A percentile compares a stretch with the other conserved stretches of the same genome.
Evolutionary conservation across 352 stramenopile species (phyloP).

Genomic region (Globisporangium emineosum): DNA sequence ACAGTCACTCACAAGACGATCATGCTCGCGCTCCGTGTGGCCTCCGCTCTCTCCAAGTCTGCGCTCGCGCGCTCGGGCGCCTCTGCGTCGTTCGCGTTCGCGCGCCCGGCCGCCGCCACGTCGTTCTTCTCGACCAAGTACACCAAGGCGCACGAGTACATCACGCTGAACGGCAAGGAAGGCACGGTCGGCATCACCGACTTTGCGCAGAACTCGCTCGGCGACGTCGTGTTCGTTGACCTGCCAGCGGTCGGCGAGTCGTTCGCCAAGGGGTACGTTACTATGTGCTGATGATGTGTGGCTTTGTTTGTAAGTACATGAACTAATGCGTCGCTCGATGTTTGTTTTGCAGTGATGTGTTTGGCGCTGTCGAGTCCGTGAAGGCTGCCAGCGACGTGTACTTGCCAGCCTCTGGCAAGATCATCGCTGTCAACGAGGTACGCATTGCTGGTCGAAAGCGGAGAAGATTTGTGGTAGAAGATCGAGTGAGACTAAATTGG

Average conservation of each 20-base stretch:
- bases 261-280: conserved; percentile 89
- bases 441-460: neutral
- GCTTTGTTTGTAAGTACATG: neutral
- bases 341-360: conserved; percentile 68
- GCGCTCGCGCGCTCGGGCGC: conserved; percentile 27
- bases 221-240: conserved; percentile 97
- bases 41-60: conserved; percentile 52
- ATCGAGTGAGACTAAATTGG: neutral
- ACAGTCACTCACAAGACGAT: neutral
- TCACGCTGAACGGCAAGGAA: conserved; percentile 72
- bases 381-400: conserved; percentile 99
- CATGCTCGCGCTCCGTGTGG: conserved; percentile 54
- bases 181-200: conserved; percentile 96
- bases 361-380: conserved; percentile 98
- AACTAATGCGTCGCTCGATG: neutral
- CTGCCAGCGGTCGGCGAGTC: conserved; percentile 92
- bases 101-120: conserved; percentile 32
- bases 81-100: conserved; percentile 43
- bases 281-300: too few species aligned
- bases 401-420: conserved; percentile 88
- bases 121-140: conserved; percentile 83
- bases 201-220: conserved; percentile 96
- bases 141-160: conserved; percentile 85
- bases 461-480: neutral
- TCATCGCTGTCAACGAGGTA: conserved; percentile 94